Evolutionary conservation across 371 early-diverging fungal genomes (phyloP).

Genomic region (Cokeromyces recurvatus): DNA sequence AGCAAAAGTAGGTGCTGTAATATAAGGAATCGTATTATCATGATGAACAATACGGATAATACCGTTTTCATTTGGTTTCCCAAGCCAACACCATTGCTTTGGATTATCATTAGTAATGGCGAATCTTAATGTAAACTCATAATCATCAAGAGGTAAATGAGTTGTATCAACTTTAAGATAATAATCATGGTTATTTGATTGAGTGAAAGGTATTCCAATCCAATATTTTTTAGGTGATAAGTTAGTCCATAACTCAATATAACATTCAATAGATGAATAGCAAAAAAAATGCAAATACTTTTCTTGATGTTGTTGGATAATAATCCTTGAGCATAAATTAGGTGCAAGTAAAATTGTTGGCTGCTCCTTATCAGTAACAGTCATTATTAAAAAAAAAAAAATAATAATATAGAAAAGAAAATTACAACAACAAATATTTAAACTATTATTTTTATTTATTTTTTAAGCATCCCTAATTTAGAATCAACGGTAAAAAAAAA

Average conservation of each 20-base stretch:
- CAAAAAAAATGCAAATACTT: too few relatives aligned
- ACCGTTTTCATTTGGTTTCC: conserved; percentile 7
- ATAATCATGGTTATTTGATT: background rate
- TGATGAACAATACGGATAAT: conserved; percentile 1
- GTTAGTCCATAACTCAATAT: conserved; percentile 23
- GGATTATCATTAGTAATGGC: background rate
- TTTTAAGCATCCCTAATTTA: too few relatives aligned
- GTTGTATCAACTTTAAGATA: background rate
- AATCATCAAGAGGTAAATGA: background rate
- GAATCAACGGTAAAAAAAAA: too few relatives aligned
- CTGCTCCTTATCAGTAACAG: too few relatives aligned
- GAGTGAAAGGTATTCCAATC: conserved; percentile 3
- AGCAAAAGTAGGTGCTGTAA: background rate
- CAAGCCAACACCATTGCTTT: conserved; percentile 15
- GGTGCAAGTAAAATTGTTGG: too few relatives aligned
- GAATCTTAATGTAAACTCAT: conserved; percentile 16
- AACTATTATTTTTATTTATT: too few relatives aligned
- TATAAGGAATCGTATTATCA: too few relatives aligned
- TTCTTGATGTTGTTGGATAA: too few relatives aligned
- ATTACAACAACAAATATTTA: too few relatives aligned
- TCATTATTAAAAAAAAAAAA: too few relatives aligned
- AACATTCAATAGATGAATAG: conserved; percentile 6
- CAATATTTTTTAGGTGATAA: conserved; percentile 3
- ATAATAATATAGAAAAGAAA: too few relatives aligned
- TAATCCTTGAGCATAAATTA: too few relatives aligned